Evolutionary conservation across 306 rosid species (phyloP).

Genomic region (Malus sylvestris): DNA sequence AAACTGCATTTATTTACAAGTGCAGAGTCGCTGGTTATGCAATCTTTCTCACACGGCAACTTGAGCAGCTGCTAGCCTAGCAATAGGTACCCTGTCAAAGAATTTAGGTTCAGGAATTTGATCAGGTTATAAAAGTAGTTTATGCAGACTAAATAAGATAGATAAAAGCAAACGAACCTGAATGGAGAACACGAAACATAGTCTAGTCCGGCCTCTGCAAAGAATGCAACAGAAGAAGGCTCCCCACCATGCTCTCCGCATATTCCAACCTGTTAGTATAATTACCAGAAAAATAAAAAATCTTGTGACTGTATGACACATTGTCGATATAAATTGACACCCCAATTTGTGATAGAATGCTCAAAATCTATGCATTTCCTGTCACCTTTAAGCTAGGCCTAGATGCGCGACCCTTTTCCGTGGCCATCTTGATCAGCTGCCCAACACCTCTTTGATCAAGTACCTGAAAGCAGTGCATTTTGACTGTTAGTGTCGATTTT

Average conservation of each 20-base stretch:
- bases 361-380: neutral
- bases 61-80: constrained; percentile 98
- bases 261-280: constrained; percentile 69
- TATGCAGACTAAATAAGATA: neutral
- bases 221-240: constrained; percentile 92
- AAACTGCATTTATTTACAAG: neutral
- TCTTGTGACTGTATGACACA: neutral
- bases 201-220: constrained; percentile 88
- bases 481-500: neutral
- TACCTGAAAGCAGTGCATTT: constrained; percentile 44
- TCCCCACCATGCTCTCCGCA: constrained; percentile 99
- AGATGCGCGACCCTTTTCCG: constrained; percentile 83
- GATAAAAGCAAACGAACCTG: constrained; percentile 36
- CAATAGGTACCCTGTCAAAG: constrained; percentile 79
- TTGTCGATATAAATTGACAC: neutral
- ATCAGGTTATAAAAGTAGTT: neutral
- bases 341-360: neutral
- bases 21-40: neutral
- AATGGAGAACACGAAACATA: constrained; percentile 98
- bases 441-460: constrained; percentile 97
- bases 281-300: neutral
- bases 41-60: constrained; percentile 38
- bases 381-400: constrained; percentile 73
- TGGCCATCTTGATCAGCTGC: constrained; percentile 77
- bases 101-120: neutral